phyloP scores from a whole-genome alignment of 1,139 yeast species.

The Debaryomycetaceae sp. region DNA sequence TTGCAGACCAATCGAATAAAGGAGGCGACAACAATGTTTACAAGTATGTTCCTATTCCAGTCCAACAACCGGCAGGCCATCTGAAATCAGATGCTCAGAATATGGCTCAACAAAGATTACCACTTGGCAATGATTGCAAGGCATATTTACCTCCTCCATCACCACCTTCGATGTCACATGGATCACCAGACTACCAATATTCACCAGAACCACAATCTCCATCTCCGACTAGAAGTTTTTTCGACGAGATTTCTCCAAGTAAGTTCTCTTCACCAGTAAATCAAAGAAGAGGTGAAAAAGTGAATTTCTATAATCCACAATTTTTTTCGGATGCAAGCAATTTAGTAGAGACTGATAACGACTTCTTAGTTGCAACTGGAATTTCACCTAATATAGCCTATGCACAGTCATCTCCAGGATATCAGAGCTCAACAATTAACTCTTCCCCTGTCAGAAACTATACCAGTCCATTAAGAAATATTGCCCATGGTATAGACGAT shows the following conservation, averaged over 20 bases:
- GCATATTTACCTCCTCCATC: conserved; percentile 41
- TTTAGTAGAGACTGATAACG: neutral
- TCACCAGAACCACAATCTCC: conserved; percentile 45
- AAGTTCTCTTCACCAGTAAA: conserved; percentile 28
- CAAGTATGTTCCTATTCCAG: conserved; percentile 42
- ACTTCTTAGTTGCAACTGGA: conserved; percentile 9
- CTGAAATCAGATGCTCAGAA: conserved; percentile 8
- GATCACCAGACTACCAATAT: conserved; percentile 37
- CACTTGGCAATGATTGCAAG: conserved; percentile 8
- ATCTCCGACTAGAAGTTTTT: conserved; percentile 17
- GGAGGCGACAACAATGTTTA: conserved; percentile 7
- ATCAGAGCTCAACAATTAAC: conserved; percentile 17
- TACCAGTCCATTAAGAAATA: conserved; percentile 25
- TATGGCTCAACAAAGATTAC: neutral
- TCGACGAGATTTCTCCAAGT: conserved; percentile 6
- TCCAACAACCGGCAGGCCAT: conserved; percentile 31
- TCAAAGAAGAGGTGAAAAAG: conserved; percentile 15
- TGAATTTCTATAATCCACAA: conserved; percentile 37
- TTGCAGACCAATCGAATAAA: neutral
- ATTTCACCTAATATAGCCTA: conserved; percentile 8
- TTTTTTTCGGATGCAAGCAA: conserved; percentile 26
- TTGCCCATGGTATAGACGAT: conserved; percentile 23
- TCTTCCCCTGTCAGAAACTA: conserved; percentile 35
- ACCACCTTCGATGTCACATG: conserved; percentile 39
- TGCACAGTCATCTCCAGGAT: conserved; percentile 29